phyloP scores from a whole-genome alignment of 345 rosid species.

The Populus simonii region DNA sequence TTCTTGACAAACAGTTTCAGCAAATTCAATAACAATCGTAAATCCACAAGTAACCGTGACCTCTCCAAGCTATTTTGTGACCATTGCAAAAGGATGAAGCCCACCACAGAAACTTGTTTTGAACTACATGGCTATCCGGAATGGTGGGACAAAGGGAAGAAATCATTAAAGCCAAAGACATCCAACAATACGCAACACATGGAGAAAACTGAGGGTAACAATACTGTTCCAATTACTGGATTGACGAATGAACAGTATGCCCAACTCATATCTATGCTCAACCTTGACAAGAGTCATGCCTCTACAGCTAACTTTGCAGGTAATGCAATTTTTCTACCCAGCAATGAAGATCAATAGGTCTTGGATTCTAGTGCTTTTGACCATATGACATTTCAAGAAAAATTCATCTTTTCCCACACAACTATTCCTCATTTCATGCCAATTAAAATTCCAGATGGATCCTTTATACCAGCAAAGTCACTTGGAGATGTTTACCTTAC shows the following conservation, averaged over 20 bases:
- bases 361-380: background rate
- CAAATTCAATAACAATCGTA: background rate
- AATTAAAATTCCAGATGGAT: background rate
- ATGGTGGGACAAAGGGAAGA: background rate
- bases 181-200: background rate
- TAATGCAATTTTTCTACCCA: background rate
- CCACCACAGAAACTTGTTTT: background rate
- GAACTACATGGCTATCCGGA: background rate
- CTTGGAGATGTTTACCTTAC: background rate
- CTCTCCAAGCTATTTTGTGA: background rate
- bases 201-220: too few relatives aligned
- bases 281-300: background rate
- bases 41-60: background rate
- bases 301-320: background rate
- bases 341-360: background rate
- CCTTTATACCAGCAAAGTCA: background rate
- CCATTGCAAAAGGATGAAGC: background rate
- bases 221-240: background rate
- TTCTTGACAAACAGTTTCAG: background rate
- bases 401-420: background rate
- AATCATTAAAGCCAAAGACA: background rate
- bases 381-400: background rate
- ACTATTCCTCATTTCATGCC: background rate
- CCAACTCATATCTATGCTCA: background rate
- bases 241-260: background rate